A percentile compares a stretch with the other conserved stretches of the same genome.
These are phyloP conservation scores for Dendrobium officinale DNA, from an alignment of 106 monocot genomes.

Conservation along the genomic window DNA sequence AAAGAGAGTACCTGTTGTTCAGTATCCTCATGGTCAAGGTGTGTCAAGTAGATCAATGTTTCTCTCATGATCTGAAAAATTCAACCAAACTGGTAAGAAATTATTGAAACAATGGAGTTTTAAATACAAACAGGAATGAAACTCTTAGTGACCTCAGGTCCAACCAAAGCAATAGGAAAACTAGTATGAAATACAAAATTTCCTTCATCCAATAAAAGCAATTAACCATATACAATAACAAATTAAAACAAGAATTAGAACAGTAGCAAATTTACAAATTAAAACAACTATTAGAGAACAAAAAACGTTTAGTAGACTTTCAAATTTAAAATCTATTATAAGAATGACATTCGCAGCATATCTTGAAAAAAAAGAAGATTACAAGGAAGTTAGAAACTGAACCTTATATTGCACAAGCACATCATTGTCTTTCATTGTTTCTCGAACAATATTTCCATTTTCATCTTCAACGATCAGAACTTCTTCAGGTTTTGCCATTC, in stretches of 20 bases:
- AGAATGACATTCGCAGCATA: not conserved
- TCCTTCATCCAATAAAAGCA: not conserved
- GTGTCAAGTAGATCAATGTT: slow-evolving; percentile 90
- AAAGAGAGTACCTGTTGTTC: slow-evolving; percentile 71
- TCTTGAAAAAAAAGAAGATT: not conserved
- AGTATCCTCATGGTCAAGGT: slow-evolving; percentile 97
- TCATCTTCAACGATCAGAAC: slow-evolving; percentile 99
- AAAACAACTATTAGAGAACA: not conserved
- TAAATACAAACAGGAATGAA: not conserved
- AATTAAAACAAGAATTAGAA: not conserved
- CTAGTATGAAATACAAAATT: not conserved
- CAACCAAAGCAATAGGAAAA: not conserved
- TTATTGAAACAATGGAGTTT: not conserved
- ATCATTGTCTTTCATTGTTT: slow-evolving; percentile 99
- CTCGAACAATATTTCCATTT: slow-evolving; percentile 99
- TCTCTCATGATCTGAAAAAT: slow-evolving; percentile 94
- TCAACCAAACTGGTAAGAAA: not conserved
- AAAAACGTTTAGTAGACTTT: not conserved
- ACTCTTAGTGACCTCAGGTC: not conserved
- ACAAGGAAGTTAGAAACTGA: not conserved
- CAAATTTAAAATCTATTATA: not conserved
- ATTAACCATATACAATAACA: not conserved
- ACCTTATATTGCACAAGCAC: slow-evolving; percentile 99
- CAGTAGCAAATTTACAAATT: not conserved
- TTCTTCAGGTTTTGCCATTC: slow-evolving; percentile 99